Base-by-base conservation (phyloP, 108 stramenopile species). In the Cyclotella sp. region DNA sequence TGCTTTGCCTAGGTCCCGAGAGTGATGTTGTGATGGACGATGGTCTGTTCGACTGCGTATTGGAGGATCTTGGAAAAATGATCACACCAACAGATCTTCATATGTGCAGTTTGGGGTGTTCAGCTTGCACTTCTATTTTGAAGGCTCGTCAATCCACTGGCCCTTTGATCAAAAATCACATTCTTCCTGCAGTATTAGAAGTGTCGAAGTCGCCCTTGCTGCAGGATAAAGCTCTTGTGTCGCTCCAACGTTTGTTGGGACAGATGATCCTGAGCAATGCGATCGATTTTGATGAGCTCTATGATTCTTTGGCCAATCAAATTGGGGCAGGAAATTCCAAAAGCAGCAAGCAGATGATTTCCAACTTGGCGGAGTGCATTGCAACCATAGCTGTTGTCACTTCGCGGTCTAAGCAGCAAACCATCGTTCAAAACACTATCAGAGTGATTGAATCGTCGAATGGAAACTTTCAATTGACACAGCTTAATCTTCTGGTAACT, bases 41-140 rank as follows among this genome's bases (percentile, higher is more conserved):
- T 21, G 64, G 70, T 24, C 72, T 96, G 49, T 93, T 86, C 72
- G 89, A 89, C 41, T 79, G 79, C 24, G 82, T 97, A 14, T 76
- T 98, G 40, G 75, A 76, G 58, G 96, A 97, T 47, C 73, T 95
- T 26, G 85, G 96, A 12, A 53, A 73, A 58, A 76, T 97, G 39
- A 82, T 98, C 44, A 72, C 86, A 18, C 97, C 97, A 73, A 78
- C 85, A n/a, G 98, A 99, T 79, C 83, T 98, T 21, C 97, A 98
- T 75, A 72, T 98, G 49, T 92, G 93, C 51, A 94, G 97, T 63
- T 85, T 98, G 64, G 85, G 86, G 45, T 74, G 91, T 76, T 88
- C 84, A 63, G 88, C 78, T 40, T 81, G 83, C 28, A 81, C 86
- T 39, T 89, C 93, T 34, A 79, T 86, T 44, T 76, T 95, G 58